Conservation (phyloP, 192 early-diverging fungal species). For the Coemansia sp. region DNA sequence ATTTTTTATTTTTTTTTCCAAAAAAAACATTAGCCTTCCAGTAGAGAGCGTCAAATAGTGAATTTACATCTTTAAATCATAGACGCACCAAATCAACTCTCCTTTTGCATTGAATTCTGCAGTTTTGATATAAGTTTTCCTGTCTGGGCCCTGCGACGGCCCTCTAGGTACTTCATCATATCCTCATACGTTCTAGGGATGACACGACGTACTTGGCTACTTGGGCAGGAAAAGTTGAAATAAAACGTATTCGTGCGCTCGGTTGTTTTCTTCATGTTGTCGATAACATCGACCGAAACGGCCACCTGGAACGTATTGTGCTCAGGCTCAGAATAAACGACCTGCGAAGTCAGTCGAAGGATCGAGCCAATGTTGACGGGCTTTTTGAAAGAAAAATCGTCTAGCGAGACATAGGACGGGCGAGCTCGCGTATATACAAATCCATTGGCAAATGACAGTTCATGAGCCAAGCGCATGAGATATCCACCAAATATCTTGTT, state of each 20-base stretch:
- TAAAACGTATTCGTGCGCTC: conserved; percentile 87
- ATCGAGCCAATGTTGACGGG: conserved; percentile 83
- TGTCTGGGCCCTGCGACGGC: conserved; percentile 59
- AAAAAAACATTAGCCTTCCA: neutral
- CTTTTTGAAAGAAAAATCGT: conserved; percentile 77
- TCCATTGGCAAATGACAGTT: conserved; percentile 79
- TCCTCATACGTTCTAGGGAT: conserved; percentile 84
- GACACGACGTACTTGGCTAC: conserved; percentile 56
- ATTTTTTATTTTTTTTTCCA: conserved; percentile 1
- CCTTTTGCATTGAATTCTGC: conserved; percentile 39
- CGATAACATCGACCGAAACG: conserved; percentile 74
- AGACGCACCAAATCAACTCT: neutral
- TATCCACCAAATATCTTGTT: conserved; percentile 77
- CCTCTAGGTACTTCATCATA: conserved; percentile 77
- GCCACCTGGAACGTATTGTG: conserved; percentile 66
- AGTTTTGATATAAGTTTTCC: conserved; percentile 53
- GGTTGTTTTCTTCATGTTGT: conserved; percentile 58
- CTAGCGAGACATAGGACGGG: conserved; percentile 64
- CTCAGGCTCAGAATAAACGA: conserved; percentile 69
- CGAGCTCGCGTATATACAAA: conserved; percentile 64
- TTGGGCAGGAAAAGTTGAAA: conserved; percentile 70
- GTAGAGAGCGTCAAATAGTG: no score
- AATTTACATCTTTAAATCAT: no score
- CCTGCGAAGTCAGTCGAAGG: conserved; percentile 71
- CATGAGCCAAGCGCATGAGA: conserved; percentile 83